A percentile compares a stretch with the other conserved stretches of the same genome.
Conservation (phyloP, 805 yeast genomes). For the Candida jianshihensis region DNA sequence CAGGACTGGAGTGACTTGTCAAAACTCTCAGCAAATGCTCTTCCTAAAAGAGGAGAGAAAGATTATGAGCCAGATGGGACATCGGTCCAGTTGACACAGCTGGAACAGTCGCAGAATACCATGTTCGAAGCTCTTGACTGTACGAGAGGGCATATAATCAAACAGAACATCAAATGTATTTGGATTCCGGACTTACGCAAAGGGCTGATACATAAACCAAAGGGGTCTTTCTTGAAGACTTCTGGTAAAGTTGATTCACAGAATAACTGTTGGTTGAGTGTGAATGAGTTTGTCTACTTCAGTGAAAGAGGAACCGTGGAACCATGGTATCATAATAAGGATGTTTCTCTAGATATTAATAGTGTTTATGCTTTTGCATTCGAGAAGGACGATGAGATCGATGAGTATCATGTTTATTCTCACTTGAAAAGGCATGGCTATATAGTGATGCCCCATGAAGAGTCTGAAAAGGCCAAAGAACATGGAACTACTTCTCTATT, state of each 20-base stretch:
- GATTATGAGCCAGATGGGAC: conserved; percentile 84
- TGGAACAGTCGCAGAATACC: conserved; percentile 50
- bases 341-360: conserved; percentile 48
- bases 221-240: conserved; percentile 67
- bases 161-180: conserved; percentile 44
- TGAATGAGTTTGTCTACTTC: conserved; percentile 69
- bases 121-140: conserved; percentile 64
- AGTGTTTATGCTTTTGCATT: conserved; percentile 53
- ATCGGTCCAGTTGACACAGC: conserved; percentile 35
- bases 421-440: conserved; percentile 75
- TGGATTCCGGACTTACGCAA: conserved; percentile 27
- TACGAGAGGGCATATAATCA: conserved; percentile 39
- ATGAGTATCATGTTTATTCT: conserved; percentile 61
- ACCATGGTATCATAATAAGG: conserved; percentile 28
- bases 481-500: not conserved
- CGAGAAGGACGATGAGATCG: conserved; percentile 34
- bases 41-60: conserved; percentile 75
- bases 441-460: conserved; percentile 37
- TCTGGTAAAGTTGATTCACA: conserved; percentile 54
- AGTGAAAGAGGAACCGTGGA: conserved; percentile 71
- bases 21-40: conserved; percentile 15
- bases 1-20: conserved; percentile 48
- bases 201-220: conserved; percentile 42
- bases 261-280: conserved; percentile 44
- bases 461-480: conserved; percentile 3